Percentiles rank a stretch among this genome's conserved stretches.
These are phyloP conservation scores for Cynara cardunculus DNA, from an alignment of 129 eudicot genomes.

Conservation along the genomic window DNA sequence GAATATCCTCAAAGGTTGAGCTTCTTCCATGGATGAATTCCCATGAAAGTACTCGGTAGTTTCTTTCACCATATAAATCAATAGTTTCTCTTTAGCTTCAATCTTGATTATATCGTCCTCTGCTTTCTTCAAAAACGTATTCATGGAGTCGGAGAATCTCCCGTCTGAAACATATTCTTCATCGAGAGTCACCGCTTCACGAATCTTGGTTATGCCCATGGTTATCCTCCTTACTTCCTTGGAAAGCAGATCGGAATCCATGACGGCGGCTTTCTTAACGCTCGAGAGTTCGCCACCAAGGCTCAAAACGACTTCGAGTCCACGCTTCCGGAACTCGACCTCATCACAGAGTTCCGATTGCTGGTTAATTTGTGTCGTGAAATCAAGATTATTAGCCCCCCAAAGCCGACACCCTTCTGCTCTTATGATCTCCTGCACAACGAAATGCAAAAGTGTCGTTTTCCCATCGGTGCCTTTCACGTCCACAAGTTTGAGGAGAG, in stretches of 20 bases:
- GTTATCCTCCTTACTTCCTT: slow-evolving; percentile 49
- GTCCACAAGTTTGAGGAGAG: slow-evolving; percentile 72
- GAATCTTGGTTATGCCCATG: slow-evolving; percentile 43
- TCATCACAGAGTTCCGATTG: slow-evolving; percentile 47
- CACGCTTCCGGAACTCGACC: slow-evolving; percentile 50
- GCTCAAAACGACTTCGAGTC: slow-evolving; percentile 70
- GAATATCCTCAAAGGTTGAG: slow-evolving; percentile 65
- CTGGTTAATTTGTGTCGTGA: slow-evolving; percentile 5
- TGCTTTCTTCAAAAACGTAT: slow-evolving; percentile 46
- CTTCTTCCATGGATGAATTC: slow-evolving; percentile 51
- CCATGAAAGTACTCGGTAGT: slow-evolving; percentile 73
- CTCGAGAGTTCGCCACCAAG: slow-evolving; percentile 68
- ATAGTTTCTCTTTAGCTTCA: slow-evolving; percentile 43
- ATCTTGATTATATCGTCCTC: slow-evolving; percentile 34
- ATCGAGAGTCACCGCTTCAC: slow-evolving; percentile 41
- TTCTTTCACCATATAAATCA: slow-evolving; percentile 58
- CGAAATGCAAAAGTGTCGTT: slow-evolving; percentile 80
- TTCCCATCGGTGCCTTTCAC: slow-evolving; percentile 69
- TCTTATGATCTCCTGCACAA: slow-evolving; percentile 65
- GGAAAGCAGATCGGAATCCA: slow-evolving; percentile 48
- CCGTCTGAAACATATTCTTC: slow-evolving; percentile 27
- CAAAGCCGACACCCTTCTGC: slow-evolving; percentile 60
- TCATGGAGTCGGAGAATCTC: slow-evolving; percentile 44
- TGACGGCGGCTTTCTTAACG: slow-evolving; percentile 69
- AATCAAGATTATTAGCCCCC: slow-evolving; percentile 16